Evolutionary conservation across 352 stramenopile species (phyloP), one percentile per base, ranked within the genome.

Genomic region (Pythium monospermum): DNA sequence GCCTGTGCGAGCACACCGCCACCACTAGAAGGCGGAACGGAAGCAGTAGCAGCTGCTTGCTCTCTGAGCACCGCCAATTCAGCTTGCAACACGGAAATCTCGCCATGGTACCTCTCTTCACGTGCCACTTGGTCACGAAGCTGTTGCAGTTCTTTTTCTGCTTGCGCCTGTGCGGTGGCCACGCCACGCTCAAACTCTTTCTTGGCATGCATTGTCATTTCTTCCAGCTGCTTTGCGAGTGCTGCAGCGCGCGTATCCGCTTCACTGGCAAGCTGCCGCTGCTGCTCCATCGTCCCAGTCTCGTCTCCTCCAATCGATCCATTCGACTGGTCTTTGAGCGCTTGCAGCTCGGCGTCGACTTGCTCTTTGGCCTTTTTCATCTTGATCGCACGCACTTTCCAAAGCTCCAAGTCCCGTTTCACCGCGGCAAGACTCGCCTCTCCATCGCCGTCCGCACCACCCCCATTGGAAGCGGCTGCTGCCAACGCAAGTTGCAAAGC

Each of bases 281-380:
- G 22, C 46, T 1, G 33, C 38, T 12, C 52, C 33, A 35, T 59
- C 35, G 23, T 33, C 40, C 3, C n/a, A n/a, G n/a, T n/a, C n/a
- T n/a, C n/a, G n/a, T n/a, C n/a, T n/a, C n/a, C n/a, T n/a, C n/a
- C n/a, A n/a, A n/a, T n/a, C n/a, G 10, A 2, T 7, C 2, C 7
- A 3, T 12, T 28, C 19, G 35, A n/a, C 25, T 42, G 55, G 4
- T 61, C 40, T 32, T 73, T 70, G 10, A 82, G 51, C 12, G 63
- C 54, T 19, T 69, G 75, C 4, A 86, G 62, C 25, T 89, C 80
- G 0, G 59, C 46, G 42, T 91, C 76, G 13, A 76, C 61, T 18
- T 85, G 52, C 25, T 91, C 80, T 37, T 91, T 91, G 0, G 85
- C 39, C 49, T 91, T 91, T 42, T 91, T 91, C 80, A 91, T 91